Evolutionary conservation across 2,329 filamentous ascomycete genomes (phyloP).

Genomic region (Penicillium sp.): DNA sequence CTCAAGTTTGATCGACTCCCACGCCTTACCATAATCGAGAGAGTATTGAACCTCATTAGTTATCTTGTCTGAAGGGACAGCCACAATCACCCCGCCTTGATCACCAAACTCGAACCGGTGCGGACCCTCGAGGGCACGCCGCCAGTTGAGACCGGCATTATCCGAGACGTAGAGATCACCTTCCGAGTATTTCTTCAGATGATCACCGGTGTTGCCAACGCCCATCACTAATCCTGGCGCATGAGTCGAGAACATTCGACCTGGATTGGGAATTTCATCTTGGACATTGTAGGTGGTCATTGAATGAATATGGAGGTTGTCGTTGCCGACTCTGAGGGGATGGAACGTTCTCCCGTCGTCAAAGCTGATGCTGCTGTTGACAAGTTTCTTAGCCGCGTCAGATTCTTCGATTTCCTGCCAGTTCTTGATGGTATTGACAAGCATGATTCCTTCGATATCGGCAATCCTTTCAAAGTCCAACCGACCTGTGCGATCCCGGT

Average conservation of each 20-base stretch:
- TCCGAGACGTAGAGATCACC: slow-evolving; percentile 84
- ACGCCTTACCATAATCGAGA: slow-evolving; percentile 79
- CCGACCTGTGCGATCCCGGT: slow-evolving; percentile 66
- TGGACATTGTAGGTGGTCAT: slow-evolving; percentile 59
- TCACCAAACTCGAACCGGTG: slow-evolving; percentile 97
- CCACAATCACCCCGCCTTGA: slow-evolving; percentile 80
- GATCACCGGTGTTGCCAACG: slow-evolving; percentile 78
- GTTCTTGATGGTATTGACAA: slow-evolving; percentile 87
- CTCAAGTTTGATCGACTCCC: slow-evolving; percentile 66
- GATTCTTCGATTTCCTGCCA: slow-evolving; percentile 63
- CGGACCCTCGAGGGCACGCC: slow-evolving; percentile 63
- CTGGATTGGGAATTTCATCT: slow-evolving; percentile 60
- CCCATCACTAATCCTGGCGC: slow-evolving; percentile 92
- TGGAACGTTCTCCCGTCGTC: slow-evolving; percentile 89
- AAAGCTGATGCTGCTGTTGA: slow-evolving; percentile 81
- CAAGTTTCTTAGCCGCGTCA: slow-evolving; percentile 54
- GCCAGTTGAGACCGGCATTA: slow-evolving; percentile 84
- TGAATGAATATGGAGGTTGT: slow-evolving; percentile 79
- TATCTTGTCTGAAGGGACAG: slow-evolving; percentile 61
- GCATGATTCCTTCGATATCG: slow-evolving; percentile 83
- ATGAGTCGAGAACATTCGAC: slow-evolving; percentile 85
- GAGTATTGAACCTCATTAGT: slow-evolving; percentile 68
- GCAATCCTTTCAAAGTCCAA: slow-evolving; percentile 95
- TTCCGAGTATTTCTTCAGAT: slow-evolving; percentile 63
- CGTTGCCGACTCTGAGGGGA: slow-evolving; percentile 60